Percentiles rank a stretch among this genome's conserved stretches.
Conservation (phyloP, 345 rosid genomes). For the Carallia pectinifolia region DNA sequence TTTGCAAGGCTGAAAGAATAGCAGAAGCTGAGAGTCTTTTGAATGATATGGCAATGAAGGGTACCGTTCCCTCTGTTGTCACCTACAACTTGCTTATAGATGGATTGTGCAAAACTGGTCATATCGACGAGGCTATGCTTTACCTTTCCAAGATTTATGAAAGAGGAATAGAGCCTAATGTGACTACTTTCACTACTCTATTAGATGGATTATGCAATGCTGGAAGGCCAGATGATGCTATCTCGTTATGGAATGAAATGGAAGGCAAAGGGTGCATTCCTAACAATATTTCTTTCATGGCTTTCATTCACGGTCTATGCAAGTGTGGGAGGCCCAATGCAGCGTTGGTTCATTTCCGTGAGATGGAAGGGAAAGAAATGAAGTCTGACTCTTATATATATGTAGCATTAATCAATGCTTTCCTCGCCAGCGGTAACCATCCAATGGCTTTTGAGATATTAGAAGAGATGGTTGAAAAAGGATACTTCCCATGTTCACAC, state of each 20-base stretch:
- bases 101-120: conserved; percentile 77
- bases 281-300: conserved; percentile 58
- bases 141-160: conserved; percentile 54
- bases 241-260: conserved; percentile 73
- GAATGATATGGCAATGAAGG: conserved; percentile 60
- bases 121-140: conserved; percentile 49
- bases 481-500: conserved; percentile 42
- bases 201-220: conserved; percentile 64
- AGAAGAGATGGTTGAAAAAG: conserved; percentile 55
- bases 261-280: conserved; percentile 46
- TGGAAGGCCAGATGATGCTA: conserved; percentile 74
- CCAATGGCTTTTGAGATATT: conserved; percentile 53
- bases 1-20: conserved; percentile 59
- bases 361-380: conserved; percentile 64
- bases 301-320: conserved; percentile 75
- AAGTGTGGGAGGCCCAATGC: conserved; percentile 57
- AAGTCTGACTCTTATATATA: conserved; percentile 64
- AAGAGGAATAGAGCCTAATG: conserved; percentile 61
- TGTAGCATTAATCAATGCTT: conserved; percentile 46
- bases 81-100: conserved; percentile 75
- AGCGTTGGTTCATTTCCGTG: conserved; percentile 54
- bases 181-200: conserved; percentile 66
- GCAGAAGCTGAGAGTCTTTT: conserved; percentile 56
- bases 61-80: conserved; percentile 69
- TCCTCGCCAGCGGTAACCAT: conserved; percentile 42